These are phyloP conservation scores for Cynanchum wilfordii DNA, from an alignment of 257 asterid genomes.

Conservation along the genomic window DNA sequence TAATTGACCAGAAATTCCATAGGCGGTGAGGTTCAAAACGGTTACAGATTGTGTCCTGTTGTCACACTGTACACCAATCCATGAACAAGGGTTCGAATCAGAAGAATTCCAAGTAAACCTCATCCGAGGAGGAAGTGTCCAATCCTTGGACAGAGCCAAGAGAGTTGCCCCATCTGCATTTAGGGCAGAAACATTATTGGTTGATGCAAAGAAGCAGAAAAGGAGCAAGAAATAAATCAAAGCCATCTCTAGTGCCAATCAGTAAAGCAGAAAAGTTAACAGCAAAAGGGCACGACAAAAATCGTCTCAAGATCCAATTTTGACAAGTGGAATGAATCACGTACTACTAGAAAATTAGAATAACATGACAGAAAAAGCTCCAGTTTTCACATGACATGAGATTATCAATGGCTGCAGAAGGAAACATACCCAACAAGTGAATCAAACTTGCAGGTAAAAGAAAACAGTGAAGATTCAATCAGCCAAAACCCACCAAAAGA, in stretches of 20 bases:
- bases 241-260: neutral
- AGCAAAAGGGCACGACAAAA: neutral
- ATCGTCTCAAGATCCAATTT: neutral
- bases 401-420: neutral
- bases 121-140: constrained; percentile 50
- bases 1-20: constrained; percentile 60
- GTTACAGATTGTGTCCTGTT: constrained; percentile 22
- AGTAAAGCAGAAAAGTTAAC: neutral
- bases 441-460: neutral
- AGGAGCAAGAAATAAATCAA: constrained; percentile 24
- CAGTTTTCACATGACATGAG: neutral
- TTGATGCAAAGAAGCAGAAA: constrained; percentile 29
- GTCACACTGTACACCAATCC: constrained; percentile 72
- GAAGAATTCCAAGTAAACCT: constrained; percentile 72
- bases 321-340: neutral
- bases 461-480: no score
- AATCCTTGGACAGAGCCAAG: constrained; percentile 51
- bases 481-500: no score
- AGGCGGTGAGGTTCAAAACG: constrained; percentile 39
- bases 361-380: neutral
- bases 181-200: constrained; percentile 29
- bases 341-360: neutral
- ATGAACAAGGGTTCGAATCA: constrained; percentile 68
- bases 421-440: neutral
- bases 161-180: constrained; percentile 56